Conservation (phyloP, 129 eudicot species). For the Saussurea involucrata region DNA sequence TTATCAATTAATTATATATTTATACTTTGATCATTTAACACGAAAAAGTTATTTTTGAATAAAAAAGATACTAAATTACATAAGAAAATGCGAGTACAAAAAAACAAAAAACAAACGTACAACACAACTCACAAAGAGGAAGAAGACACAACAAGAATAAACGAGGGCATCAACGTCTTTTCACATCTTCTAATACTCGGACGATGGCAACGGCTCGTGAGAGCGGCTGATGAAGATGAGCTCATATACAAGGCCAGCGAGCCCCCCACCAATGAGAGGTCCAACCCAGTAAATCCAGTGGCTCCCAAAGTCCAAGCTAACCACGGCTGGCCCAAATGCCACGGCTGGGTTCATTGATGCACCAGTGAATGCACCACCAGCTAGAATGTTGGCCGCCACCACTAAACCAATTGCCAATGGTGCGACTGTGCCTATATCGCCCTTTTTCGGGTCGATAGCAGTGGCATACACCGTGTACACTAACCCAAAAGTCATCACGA, state of each 20-base stretch:
- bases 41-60: not conserved
- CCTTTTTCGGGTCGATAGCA: slow-evolving; percentile 56
- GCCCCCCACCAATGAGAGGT: slow-evolving; percentile 46
- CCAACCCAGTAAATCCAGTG: slow-evolving; percentile 71
- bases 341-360: slow-evolving; percentile 73
- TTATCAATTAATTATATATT: not conserved
- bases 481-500: slow-evolving; percentile 58
- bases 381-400: slow-evolving; percentile 59
- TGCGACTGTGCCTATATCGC: slow-evolving; percentile 43
- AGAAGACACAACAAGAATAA: slow-evolving; percentile 5
- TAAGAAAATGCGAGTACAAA: not conserved
- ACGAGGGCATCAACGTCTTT: slow-evolving; percentile 4
- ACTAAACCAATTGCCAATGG: slow-evolving; percentile 59
- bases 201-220: slow-evolving; percentile 43
- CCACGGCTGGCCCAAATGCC: slow-evolving; percentile 56
- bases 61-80: not conserved
- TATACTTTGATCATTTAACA: not conserved
- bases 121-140: slow-evolving; percentile 15
- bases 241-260: slow-evolving; percentile 45
- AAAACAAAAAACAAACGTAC: slow-evolving; percentile 3
- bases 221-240: slow-evolving; percentile 41
- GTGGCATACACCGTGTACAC: slow-evolving; percentile 70
- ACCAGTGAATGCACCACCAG: slow-evolving; percentile 62
- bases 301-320: slow-evolving; percentile 37
- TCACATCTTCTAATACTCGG: slow-evolving; percentile 28